Base-by-base conservation (phyloP, 2,329 filamentous ascomycete species). In the Fusarium hostae region DNA sequence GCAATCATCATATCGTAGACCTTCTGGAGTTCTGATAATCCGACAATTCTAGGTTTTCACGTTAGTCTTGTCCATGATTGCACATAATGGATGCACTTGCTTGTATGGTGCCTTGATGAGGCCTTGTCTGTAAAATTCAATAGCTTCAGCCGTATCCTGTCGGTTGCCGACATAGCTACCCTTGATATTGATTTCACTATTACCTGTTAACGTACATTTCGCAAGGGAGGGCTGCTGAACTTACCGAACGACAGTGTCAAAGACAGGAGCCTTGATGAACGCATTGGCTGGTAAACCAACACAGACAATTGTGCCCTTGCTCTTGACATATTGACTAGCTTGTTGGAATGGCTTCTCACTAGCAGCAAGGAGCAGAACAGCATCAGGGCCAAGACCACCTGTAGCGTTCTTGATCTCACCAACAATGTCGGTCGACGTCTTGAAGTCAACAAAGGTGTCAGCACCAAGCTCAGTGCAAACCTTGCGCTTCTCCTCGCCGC, bases 291-390 rank as follows among this genome's bases (percentile, higher is more conserved):
- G 94, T 13, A 97, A 85, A 75, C 94, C 94, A 76, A 97, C 95
- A 81, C 92, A 94, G 62, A 97, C 88, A 75, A 97, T 91, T 18
- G 89, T 88, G 59, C 94, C 94, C 62, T 91, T 89, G 61, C 93
- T 88, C 64, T 94, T 91, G 66, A 97, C 90, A 81, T 97, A 97
- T 81, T 88, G 90, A 58, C 92, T 90, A 24, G 94, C 94, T 84
- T 97, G 93, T 83, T 97, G 94, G 89, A 97, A 97, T 30, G 94
- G 94, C 84, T 91, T 93, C 87, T 97, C 94, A 75, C 86, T 89
- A 52, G 94, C 94, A 58, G 94, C 94, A 52, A 97, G 88, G 34
- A 97, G 86, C 68, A 97, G 86, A 63, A 96, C 94, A 18, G 93
- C 94, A 77, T 97, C 92, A 5, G 94, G 94, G 37, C 94, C 94